Conservation (phyloP, 495 filamentous ascomycete genomes). For the Penicillium ochrochloron region DNA sequence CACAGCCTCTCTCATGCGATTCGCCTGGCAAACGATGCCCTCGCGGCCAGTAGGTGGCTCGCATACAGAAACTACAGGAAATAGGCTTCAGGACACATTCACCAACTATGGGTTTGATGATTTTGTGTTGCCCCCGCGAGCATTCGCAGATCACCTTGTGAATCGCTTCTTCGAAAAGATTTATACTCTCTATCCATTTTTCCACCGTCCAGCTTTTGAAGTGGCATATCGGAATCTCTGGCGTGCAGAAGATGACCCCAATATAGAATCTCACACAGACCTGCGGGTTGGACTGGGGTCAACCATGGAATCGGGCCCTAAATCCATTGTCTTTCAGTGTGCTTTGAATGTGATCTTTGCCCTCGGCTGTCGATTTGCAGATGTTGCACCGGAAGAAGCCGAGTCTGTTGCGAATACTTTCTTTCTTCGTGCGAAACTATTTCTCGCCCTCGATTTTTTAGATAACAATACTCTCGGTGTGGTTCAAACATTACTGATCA, state of each 20-base stretch:
- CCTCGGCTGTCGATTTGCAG: constrained; percentile 41
- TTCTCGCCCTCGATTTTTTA: constrained; percentile 40
- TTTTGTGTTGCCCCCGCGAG: constrained; percentile 33
- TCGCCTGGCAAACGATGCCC: not conserved
- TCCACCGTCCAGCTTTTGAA: constrained; percentile 42
- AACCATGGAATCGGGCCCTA: constrained; percentile 5
- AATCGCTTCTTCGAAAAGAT: constrained; percentile 40
- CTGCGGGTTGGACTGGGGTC: constrained; percentile 17
- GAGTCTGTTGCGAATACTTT: constrained; percentile 35
- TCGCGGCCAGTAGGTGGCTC: not conserved
- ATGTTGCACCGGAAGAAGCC: constrained; percentile 26
- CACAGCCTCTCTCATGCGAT: not conserved
- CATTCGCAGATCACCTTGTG: constrained; percentile 39
- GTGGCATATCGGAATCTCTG: constrained; percentile 33
- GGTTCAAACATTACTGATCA: constrained; percentile 46
- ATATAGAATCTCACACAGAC: constrained; percentile 7
- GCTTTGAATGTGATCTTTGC: constrained; percentile 45
- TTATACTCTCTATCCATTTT: constrained; percentile 42
- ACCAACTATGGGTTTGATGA: constrained; percentile 9
- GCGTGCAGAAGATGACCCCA: constrained; percentile 14
- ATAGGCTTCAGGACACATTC: constrained; percentile 14
- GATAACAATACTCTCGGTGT: constrained; percentile 34
- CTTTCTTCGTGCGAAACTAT: constrained; percentile 35
- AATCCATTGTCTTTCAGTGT: constrained; percentile 36
- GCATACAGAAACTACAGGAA: not conserved